Base-by-base conservation (phyloP, 2,329 filamentous ascomycete genomes). In the Zymoseptoria brevis region DNA sequence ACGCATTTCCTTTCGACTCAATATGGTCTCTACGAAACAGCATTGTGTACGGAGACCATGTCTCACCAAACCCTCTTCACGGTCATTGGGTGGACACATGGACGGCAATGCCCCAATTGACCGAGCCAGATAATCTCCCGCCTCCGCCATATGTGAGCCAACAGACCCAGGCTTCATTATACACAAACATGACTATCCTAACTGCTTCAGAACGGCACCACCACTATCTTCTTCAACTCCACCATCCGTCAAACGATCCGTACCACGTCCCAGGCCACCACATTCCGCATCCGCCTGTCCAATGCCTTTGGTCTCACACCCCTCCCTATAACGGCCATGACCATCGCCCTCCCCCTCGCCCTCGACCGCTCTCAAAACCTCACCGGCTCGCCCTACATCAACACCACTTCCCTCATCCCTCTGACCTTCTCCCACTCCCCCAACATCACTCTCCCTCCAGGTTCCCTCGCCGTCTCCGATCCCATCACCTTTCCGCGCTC, bases 181-280 rank as follows among this genome's bases (percentile, higher is more conserved):
- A 59, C 22, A 56, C 6, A 11, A 8, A 11, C 35, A 53, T 48
- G 19, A 56, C 54, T n/a, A 57, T 68, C 51, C 68, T 58, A 61
- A 53, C 19, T 8, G 30, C 55, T 2, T 0, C 60, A 84, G 81
- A 84, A 84, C 68, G 74, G 75, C 60, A 78, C 76, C 1, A 74
- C 75, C 9, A 69, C 75, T n/a, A 79, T 84, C 5, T 86, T 87
- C 68, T 73, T 75, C 52, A 81, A 87, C 66, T 80, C 83, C 1
- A 87, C 86, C 0, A 78, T 88, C 62, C 83, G 86, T 2, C 86
- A 88, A 71, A 88, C 85, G 0, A 69, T 87, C 13, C 81, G 84
- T 63, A 75, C 85, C 64, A 83, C 83, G 7, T 30, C 22, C 3
- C 22, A 85, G 4, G 79, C 77, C 1, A 79, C 81, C 2, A 77